Evolutionary conservation across 208 protist genomes (phyloP).

Genomic region (Acanthamoeba culbertsoni): DNA sequence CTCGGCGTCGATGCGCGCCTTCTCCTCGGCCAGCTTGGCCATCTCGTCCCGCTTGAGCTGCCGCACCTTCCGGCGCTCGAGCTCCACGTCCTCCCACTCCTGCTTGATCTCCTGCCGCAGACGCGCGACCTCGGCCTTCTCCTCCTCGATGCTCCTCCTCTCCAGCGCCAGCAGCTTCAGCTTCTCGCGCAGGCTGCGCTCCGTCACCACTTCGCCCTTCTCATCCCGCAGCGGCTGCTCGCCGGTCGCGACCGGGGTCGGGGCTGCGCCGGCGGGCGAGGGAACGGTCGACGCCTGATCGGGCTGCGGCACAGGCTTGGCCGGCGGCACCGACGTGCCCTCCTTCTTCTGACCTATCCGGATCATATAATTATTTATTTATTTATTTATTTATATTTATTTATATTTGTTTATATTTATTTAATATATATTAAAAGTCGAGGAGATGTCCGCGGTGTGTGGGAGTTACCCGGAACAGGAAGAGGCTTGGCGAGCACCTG

Average conservation of each 20-base stretch:
- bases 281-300: background rate
- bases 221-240: background rate
- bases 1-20: background rate
- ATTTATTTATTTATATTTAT: background rate
- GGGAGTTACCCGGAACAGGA: background rate
- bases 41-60: slow-evolving; percentile 18
- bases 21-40: background rate
- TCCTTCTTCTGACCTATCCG: background rate
- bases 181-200: background rate
- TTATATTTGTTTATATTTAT: too few species aligned
- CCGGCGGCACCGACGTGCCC: background rate
- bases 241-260: background rate
- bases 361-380: background rate
- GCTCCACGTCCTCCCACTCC: slow-evolving; percentile 2
- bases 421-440: background rate
- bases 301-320: background rate
- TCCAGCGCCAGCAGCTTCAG: slow-evolving; percentile 23
- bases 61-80: slow-evolving; percentile 16
- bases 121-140: background rate
- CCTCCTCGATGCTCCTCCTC: background rate
- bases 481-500: background rate
- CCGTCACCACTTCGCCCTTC: background rate
- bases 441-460: too few species aligned
- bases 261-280: background rate
- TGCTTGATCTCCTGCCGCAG: background rate